Percentiles rank a stretch among this genome's conserved stretches.
Evolutionary conservation across 148 eudicot genomes (phyloP).

Genomic region (Chenopodium album): DNA sequence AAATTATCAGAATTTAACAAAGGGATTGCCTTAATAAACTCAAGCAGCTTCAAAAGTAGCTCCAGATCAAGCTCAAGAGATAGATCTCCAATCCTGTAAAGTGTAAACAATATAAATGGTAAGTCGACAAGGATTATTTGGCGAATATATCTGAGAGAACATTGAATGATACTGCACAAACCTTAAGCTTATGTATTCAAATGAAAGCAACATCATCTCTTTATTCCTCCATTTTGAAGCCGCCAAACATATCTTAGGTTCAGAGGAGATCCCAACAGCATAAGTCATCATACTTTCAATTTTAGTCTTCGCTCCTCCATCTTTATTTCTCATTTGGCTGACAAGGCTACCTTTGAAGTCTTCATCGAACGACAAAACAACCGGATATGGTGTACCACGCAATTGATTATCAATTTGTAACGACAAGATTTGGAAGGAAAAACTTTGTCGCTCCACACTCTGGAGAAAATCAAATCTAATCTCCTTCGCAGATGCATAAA

Average conservation of each 20-base stretch:
- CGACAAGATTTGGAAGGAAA: slow-evolving; percentile 60
- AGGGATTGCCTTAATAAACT: slow-evolving; percentile 55
- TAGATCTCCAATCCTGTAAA: slow-evolving; percentile 77
- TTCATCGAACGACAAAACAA: slow-evolving; percentile 71
- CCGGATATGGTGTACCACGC: slow-evolving; percentile 77
- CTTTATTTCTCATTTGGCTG: slow-evolving; percentile 47
- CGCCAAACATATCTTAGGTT: slow-evolving; percentile 59
- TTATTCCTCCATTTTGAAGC: slow-evolving; percentile 86
- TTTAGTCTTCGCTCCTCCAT: slow-evolving; percentile 40
- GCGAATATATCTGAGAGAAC: slow-evolving; percentile 10
- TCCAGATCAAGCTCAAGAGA: slow-evolving; percentile 92
- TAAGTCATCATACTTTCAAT: slow-evolving; percentile 39
- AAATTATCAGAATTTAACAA: slow-evolving; percentile 43
- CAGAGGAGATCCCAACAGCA: slow-evolving; percentile 45
- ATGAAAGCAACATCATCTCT: slow-evolving; percentile 66
- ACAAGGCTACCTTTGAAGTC: slow-evolving; percentile 41
- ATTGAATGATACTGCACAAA: slow-evolving; percentile 23
- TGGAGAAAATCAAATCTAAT: slow-evolving; percentile 56
- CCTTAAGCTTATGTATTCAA: slow-evolving; percentile 76
- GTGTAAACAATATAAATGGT: slow-evolving; percentile 44
- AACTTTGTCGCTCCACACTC: slow-evolving; percentile 69
- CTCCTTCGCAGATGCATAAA: slow-evolving; percentile 74
- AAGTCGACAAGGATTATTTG: background rate
- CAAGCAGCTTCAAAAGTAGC: slow-evolving; percentile 65
- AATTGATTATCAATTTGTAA: slow-evolving; percentile 95